phyloP scores from a whole-genome alignment of 176 grass and related monocot species.

The Carex pumila region DNA sequence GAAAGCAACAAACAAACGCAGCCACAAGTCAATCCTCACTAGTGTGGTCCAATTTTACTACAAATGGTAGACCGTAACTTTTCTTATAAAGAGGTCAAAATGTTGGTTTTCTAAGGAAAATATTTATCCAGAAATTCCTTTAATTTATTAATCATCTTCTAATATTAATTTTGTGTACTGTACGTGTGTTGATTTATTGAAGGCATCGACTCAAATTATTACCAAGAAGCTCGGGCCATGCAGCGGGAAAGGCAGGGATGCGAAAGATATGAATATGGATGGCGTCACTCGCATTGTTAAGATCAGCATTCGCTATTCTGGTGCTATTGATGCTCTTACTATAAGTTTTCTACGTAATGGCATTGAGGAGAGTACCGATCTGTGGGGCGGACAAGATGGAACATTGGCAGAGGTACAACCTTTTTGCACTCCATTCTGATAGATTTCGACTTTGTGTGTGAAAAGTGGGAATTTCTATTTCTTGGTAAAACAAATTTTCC shows the following conservation, averaged over 20 bases:
- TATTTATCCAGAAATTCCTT: no score
- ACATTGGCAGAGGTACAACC: conserved; percentile 24
- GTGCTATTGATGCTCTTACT: conserved; percentile 31
- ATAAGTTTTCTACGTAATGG: conserved; percentile 31
- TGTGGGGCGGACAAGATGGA: conserved; percentile 38
- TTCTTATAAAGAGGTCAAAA: no score
- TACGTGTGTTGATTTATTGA: background rate
- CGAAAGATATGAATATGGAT: conserved; percentile 34
- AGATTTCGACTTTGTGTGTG: background rate
- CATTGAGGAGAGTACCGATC: conserved; percentile 31
- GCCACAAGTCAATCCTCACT: no score
- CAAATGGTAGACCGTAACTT: no score
- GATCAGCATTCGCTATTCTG: conserved; percentile 36
- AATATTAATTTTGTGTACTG: no score
- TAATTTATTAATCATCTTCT: no score
- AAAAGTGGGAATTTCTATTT: no score
- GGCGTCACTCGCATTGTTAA: conserved; percentile 35
- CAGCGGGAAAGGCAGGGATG: conserved; percentile 25
- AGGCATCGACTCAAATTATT: background rate
- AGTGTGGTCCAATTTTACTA: no score
- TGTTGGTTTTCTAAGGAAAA: no score
- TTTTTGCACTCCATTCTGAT: background rate
- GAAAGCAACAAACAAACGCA: no score
- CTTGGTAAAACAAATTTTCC: no score
- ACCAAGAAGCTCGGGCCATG: conserved; percentile 15